These are phyloP conservation scores for Coemansia sp. DNA, from an alignment of 192 early-diverging fungal genomes.

Conservation along the genomic window DNA sequence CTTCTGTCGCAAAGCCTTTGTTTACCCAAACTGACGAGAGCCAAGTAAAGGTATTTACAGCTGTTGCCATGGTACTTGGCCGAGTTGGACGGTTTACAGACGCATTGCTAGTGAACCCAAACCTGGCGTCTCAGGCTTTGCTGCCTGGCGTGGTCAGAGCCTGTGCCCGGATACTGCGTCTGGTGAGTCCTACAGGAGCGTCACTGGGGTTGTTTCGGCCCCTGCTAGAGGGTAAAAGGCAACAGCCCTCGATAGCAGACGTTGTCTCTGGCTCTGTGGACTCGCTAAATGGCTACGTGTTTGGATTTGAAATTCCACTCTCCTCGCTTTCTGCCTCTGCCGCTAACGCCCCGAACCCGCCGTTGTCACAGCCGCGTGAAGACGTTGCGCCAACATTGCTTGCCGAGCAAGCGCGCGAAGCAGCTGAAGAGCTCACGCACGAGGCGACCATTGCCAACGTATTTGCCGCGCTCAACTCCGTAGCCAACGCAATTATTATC, in stretches of 20 bases:
- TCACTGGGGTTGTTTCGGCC: slow-evolving; percentile 27
- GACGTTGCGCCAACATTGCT: background rate
- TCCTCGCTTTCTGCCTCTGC: background rate
- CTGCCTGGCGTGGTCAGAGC: slow-evolving; percentile 2
- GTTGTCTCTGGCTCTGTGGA: background rate
- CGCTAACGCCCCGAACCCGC: background rate
- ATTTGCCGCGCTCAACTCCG: slow-evolving; percentile 11
- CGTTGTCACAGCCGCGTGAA: background rate
- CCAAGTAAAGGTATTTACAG: slow-evolving; percentile 29
- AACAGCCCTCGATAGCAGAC: background rate
- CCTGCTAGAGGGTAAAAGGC: background rate
- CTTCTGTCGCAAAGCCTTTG: background rate
- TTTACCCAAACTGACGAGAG: slow-evolving; percentile 18
- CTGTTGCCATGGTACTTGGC: slow-evolving; percentile 21
- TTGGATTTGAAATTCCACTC: background rate
- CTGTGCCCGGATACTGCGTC: slow-evolving; percentile 19
- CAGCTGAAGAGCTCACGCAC: slow-evolving; percentile 21
- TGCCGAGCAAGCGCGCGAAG: slow-evolving; percentile 23
- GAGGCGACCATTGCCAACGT: slow-evolving; percentile 24
- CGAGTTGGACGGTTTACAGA: slow-evolving; percentile 8
- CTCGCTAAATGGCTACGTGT: background rate
- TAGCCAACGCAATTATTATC: background rate
- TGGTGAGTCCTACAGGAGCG: slow-evolving; percentile 13
- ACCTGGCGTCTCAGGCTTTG: background rate
- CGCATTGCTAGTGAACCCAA: background rate